Evolutionary conservation across 2,329 filamentous ascomycete genomes (phyloP).

Genomic region (Aschersonia sp.): DNA sequence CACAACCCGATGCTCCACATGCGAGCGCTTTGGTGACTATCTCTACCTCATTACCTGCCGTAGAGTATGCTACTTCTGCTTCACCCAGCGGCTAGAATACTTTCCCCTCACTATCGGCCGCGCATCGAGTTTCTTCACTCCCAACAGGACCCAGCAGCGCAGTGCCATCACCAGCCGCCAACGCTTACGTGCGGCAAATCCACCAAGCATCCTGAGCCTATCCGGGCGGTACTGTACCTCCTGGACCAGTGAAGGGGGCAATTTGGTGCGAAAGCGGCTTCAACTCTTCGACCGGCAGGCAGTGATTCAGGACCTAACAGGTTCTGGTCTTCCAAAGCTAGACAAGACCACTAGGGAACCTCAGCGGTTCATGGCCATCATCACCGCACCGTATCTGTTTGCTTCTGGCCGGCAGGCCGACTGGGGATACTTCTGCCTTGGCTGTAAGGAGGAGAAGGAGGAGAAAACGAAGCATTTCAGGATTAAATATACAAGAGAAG

Average conservation of each 20-base stretch:
- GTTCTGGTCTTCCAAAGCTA: neutral
- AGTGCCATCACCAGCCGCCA: neutral
- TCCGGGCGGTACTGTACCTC: conserved; percentile 4
- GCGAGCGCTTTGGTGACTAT: conserved; percentile 21
- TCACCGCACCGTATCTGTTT: conserved; percentile 5
- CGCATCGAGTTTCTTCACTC: conserved; percentile 1
- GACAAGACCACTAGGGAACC: conserved; percentile 3
- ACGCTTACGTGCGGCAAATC: neutral
- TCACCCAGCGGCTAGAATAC: conserved; percentile 14
- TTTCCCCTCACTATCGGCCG: conserved; percentile 11
- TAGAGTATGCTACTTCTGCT: conserved; percentile 24
- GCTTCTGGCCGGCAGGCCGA: conserved; percentile 1
- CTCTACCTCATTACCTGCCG: conserved; percentile 22
- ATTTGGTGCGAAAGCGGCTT: conserved; percentile 1
- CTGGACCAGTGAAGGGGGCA: neutral
- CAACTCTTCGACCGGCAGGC: conserved; percentile 4
- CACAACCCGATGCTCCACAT: conserved; percentile 17
- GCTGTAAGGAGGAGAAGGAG: conserved; percentile 3
- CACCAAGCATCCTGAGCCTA: conserved; percentile 2
- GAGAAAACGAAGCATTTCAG: conserved; percentile 3
- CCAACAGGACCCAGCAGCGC: neutral
- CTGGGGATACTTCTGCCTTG: conserved; percentile 6
- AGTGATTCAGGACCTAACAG: neutral
- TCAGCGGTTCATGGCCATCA: conserved; percentile 7
- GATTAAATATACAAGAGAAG: conserved; percentile 4